Evolutionary conservation across 192 early-diverging fungal genomes (phyloP), one percentile per base, ranked within the genome.

Genomic region (Backusella morwellensis): DNA sequence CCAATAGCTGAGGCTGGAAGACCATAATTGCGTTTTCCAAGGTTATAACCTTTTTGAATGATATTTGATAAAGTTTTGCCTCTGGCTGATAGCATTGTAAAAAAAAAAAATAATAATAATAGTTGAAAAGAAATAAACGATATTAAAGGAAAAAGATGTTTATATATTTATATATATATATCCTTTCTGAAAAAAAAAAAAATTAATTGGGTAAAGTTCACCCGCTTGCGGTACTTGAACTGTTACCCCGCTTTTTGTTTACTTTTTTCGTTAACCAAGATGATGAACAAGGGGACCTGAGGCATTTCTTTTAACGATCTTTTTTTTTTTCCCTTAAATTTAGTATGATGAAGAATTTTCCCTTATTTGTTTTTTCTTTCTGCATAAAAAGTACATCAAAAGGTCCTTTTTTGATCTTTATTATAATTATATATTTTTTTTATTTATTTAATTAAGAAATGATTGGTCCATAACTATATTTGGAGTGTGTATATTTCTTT

Each of bases 1-100:
- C 68, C 68, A 70, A 70, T 70, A 40, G 68, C 68, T 21, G 68
- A 70, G 29, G 70, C 40, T 47, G 70, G 70, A 15, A 44, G 70
- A 32, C 70, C 70, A 44, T 72, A 72, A 47, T 72, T 23, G 42
- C 70, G 70, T 14, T 63, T 63, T 63, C 56, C 56, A 63, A 63
- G 21, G 21, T 26, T 8, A 63, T 63, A 63, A 11, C 56, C 56
- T 12, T 29, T 63, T 26, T 63, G 56, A 63, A 63, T 63, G 23
- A 63, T 63, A 14, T 63, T 63, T 63, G 56, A 63, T 63, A 63
- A 63, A 63, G 56, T 63, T 14, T 63, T 63, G 1, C 56, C 23
- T 63, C 56, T 63, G 8, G 56, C 23, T 63, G 56, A 63, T 23
- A 63, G 23, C 56, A 63, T 63, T 26, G 8, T 63, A 9, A 29